phyloP scores from a whole-genome alignment of 805 yeast species.

The Lipomyces sp. region DNA sequence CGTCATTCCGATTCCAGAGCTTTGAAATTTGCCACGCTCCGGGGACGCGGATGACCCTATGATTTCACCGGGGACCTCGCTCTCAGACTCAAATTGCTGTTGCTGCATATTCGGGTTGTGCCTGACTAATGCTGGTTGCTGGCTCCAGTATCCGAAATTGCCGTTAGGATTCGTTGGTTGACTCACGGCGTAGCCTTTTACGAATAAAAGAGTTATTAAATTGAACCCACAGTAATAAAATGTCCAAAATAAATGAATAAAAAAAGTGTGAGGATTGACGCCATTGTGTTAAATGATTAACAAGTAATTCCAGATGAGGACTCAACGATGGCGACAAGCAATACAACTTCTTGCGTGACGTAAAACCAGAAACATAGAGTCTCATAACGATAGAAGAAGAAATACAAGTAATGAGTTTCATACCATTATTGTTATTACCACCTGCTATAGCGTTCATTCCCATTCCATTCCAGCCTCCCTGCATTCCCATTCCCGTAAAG shows the following conservation, averaged over 20 bases:
- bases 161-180: constrained; percentile 6
- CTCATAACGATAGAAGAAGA: background rate
- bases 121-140: constrained; percentile 11
- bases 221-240: background rate
- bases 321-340: background rate
- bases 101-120: background rate
- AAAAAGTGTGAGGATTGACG: background rate
- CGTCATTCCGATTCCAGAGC: constrained; percentile 2
- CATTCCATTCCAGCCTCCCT: constrained; percentile 10
- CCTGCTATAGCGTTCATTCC: background rate
- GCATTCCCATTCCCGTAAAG: constrained; percentile 11
- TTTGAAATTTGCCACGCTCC: background rate
- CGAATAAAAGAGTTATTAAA: constrained; percentile 10
- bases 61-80: background rate
- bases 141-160: constrained; percentile 20
- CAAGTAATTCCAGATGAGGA: background rate
- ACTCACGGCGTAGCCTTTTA: constrained; percentile 16
- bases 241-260: background rate
- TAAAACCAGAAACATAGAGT: background rate
- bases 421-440: constrained; percentile 12
- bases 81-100: background rate
- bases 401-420: constrained; percentile 2
- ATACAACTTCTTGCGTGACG: background rate
- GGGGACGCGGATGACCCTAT: background rate
- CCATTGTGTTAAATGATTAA: background rate